Base-by-base conservation (phyloP, 805 yeast genomes). In the Cyberlindnera bimundalis region DNA sequence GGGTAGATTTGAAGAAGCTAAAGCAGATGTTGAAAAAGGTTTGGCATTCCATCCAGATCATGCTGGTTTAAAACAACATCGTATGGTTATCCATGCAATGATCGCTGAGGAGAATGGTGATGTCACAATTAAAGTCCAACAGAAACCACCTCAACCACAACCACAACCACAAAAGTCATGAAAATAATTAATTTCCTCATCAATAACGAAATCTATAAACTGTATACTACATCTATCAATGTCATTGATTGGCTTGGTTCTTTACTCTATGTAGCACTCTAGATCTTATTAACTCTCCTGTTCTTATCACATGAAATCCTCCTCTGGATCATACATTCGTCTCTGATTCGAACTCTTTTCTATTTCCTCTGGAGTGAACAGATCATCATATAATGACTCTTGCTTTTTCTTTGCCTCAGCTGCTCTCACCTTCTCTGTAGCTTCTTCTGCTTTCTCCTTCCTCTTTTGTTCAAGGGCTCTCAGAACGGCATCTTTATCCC, bases 11-110 rank as follows among this genome's bases (percentile, higher is more conserved):
- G 74, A 73, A 33, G 77, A 71, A 8, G 83, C 89, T 2, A 76
- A 78, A 46, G 74, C 76, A 2, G 84, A 78, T 52, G 73, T 81
- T 53, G 90, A 83, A 61, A 73, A 90, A 58, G 95, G 90, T 0
- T 66, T 84, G 43, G 67, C 81, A n/a, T 74, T 83, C 51, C 74
- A 67, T 43, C 77, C 79, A 29, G 67, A 66, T 29, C 78, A 83
- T 51, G 60, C 61, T 11, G 66, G 79, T 43, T 59, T 81, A 32
- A 53, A 61, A 29, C 65, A 71, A 27, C 79, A 80, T 52, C 65
- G 76, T 54, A 65, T 60, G 27, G 61, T 69, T 12, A 70, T 76
- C 37, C 60, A 67, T 42, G 70, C 67, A 40, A 66, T 73, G 52
- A 73, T 78, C 25, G 68, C 68, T 24, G 74, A 72, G 50, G 82